Percentiles rank a stretch among this genome's conserved stretches.
phyloP scores from a whole-genome alignment of 805 yeast species.

The Schizosaccharomyces osmophilus region DNA sequence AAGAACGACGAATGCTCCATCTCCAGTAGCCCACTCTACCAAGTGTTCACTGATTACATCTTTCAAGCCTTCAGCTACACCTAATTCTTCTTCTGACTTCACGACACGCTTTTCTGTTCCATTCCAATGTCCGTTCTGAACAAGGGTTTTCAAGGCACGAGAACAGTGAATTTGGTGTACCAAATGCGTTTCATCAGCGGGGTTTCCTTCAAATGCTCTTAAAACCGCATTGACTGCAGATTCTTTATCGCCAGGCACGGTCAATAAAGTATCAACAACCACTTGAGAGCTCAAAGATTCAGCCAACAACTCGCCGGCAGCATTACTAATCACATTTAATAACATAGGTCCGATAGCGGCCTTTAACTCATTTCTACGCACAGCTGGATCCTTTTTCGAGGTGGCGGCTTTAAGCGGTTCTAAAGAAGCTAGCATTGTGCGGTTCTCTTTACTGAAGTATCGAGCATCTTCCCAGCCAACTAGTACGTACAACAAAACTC shows the following conservation, averaged over 20 bases:
- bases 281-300: slow-evolving; percentile 69
- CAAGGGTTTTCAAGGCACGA: slow-evolving; percentile 47
- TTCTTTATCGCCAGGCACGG: slow-evolving; percentile 19
- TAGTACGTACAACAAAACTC: slow-evolving; percentile 65
- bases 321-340: slow-evolving; percentile 27
- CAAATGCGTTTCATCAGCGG: slow-evolving; percentile 35
- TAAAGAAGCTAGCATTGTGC: slow-evolving; percentile 27
- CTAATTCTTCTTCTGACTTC: slow-evolving; percentile 27
- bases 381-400: slow-evolving; percentile 62
- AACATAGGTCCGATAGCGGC: slow-evolving; percentile 41
- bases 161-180: slow-evolving; percentile 48
- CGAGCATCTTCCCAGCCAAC: slow-evolving; percentile 48
- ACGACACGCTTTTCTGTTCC: slow-evolving; percentile 30
- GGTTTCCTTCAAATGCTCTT: slow-evolving; percentile 32
- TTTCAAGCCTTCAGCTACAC: slow-evolving; percentile 22
- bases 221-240: slow-evolving; percentile 30
- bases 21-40: slow-evolving; percentile 41
- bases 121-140: slow-evolving; percentile 72
- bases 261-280: slow-evolving; percentile 46
- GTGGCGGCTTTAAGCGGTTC: slow-evolving; percentile 39
- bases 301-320: slow-evolving; percentile 28
- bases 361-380: slow-evolving; percentile 47
- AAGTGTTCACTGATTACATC: slow-evolving; percentile 32
- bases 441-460: slow-evolving; percentile 47
- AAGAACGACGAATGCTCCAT: slow-evolving; percentile 60